phyloP scores from a whole-genome alignment of 2,329 filamentous ascomycete species.

The Blastomyces percursus region DNA sequence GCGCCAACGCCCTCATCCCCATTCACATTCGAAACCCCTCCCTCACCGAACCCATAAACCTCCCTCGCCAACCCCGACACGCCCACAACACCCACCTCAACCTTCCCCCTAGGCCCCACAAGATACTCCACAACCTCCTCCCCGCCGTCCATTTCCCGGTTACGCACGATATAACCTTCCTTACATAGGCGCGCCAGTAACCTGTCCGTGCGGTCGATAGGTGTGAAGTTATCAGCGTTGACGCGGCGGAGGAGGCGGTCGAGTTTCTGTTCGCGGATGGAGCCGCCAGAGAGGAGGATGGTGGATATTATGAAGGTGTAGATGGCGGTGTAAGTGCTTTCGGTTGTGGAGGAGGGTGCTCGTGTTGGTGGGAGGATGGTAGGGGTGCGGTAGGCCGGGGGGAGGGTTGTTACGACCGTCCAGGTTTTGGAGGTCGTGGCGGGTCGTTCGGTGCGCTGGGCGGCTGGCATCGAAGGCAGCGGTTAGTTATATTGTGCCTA shows the following conservation, averaged over 20 bases:
- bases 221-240: slow-evolving; percentile 64
- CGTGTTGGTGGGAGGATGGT: slow-evolving; percentile 58
- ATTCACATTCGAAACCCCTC: slow-evolving; percentile 14
- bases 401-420: slow-evolving; percentile 64
- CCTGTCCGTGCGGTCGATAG: slow-evolving; percentile 62
- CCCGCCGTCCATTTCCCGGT: slow-evolving; percentile 56
- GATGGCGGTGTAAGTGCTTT: slow-evolving; percentile 70
- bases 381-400: slow-evolving; percentile 53
- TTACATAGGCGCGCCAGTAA: slow-evolving; percentile 63
- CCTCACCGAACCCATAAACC: slow-evolving; percentile 39
- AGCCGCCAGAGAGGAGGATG: slow-evolving; percentile 60
- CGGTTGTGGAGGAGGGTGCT: slow-evolving; percentile 53
- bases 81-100: slow-evolving; percentile 70
- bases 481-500: not conserved
- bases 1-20: slow-evolving; percentile 14
- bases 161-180: slow-evolving; percentile 72
- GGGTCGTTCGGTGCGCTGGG: slow-evolving; percentile 35
- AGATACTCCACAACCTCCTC: slow-evolving; percentile 72
- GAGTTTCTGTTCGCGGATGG: slow-evolving; percentile 68
- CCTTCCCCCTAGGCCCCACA: slow-evolving; percentile 71
- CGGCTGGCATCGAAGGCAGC: slow-evolving; percentile 29
- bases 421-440: slow-evolving; percentile 55
- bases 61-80: slow-evolving; percentile 57
- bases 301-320: slow-evolving; percentile 71
- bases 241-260: slow-evolving; percentile 62